A percentile compares a stretch with the other conserved stretches of the same genome.
Conservation (phyloP, 129 eudicot genomes). For the Ambrosia trifida region DNA sequence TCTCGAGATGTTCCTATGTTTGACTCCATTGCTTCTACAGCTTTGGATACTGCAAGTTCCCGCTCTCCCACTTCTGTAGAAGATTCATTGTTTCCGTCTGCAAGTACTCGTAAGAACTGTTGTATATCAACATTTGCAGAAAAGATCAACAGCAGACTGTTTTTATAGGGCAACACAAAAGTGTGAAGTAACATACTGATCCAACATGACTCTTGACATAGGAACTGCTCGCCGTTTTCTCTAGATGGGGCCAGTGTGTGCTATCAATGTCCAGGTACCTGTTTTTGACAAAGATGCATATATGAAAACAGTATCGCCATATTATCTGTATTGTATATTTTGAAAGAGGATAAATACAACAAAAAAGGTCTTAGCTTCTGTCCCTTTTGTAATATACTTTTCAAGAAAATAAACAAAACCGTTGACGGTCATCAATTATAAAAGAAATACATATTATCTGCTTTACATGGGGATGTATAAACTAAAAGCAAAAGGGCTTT, state of each 20-base stretch:
- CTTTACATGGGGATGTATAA: not conserved
- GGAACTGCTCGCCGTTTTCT: constrained; percentile 67
- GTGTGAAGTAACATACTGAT: constrained; percentile 54
- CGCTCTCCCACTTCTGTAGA: constrained; percentile 52
- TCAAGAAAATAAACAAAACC: not conserved
- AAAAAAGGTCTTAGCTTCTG: not conserved
- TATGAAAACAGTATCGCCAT: constrained; percentile 11
- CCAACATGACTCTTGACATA: constrained; percentile 74
- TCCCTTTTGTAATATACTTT: not conserved
- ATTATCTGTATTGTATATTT: not conserved
- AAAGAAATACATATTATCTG: not conserved
- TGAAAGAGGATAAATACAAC: not conserved
- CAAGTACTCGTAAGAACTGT: constrained; percentile 73
- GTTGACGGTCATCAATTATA: not conserved
- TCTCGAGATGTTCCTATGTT: constrained; percentile 50
- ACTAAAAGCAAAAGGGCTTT: not conserved
- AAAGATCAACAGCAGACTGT: not conserved
- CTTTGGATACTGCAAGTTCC: constrained; percentile 73
- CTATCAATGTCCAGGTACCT: constrained; percentile 77
- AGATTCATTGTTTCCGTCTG: constrained; percentile 53
- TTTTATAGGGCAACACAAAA: not conserved
- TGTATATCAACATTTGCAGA: constrained; percentile 21
- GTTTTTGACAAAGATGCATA: constrained; percentile 20
- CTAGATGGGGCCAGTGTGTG: constrained; percentile 76
- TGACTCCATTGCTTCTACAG: constrained; percentile 66